phyloP scores from a whole-genome alignment of 257 asterid genomes.

The Rehmannia glutinosa region DNA sequence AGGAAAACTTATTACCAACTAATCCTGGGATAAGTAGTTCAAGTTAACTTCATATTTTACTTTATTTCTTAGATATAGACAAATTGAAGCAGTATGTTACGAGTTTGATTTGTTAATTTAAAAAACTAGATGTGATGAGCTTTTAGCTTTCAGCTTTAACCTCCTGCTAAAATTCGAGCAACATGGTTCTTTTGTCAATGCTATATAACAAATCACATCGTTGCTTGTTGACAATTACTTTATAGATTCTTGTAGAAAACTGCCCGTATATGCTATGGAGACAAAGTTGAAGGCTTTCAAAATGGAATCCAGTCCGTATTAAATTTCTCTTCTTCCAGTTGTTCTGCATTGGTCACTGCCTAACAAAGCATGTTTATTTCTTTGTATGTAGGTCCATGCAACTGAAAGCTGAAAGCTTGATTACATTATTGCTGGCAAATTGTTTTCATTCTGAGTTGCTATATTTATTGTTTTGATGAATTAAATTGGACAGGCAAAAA shows the following conservation, averaged over 20 bases:
- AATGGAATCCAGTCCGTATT: not conserved
- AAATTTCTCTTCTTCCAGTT: not conserved
- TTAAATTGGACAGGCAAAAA: slow-evolving; percentile 41
- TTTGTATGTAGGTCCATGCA: not conserved
- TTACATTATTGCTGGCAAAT: not conserved
- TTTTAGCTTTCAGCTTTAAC: no score
- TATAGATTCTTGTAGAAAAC: not conserved
- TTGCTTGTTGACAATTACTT: not conserved
- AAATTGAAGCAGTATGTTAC: not conserved
- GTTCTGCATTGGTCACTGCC: not conserved
- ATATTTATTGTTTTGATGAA: slow-evolving; percentile 5
- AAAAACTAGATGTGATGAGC: not conserved
- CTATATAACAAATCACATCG: not conserved
- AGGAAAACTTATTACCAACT: not conserved
- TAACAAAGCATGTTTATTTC: not conserved
- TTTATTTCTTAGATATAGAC: not conserved
- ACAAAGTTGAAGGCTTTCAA: not conserved
- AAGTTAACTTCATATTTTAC: not conserved
- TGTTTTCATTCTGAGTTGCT: not conserved
- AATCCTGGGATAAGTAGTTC: not conserved
- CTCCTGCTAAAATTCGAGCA: no score
- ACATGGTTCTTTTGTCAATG: not conserved
- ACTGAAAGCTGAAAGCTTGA: not conserved
- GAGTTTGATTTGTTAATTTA: not conserved
- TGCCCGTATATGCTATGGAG: not conserved